Conservation (phyloP, 495 filamentous ascomycete genomes). For the Annulohypoxylon maeteangense region DNA sequence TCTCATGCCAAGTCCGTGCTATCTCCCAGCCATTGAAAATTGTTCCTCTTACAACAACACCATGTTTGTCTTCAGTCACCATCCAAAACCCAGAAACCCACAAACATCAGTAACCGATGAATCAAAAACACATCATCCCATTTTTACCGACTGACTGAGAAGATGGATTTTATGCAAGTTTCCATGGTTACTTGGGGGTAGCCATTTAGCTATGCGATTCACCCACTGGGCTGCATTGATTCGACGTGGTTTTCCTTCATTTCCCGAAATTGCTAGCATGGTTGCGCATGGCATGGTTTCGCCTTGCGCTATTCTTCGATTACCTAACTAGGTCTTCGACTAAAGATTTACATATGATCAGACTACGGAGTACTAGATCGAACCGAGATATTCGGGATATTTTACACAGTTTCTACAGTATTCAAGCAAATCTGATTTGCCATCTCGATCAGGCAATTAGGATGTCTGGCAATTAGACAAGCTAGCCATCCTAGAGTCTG, state of each 20-base stretch:
- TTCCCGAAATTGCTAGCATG: slow-evolving; percentile 34
- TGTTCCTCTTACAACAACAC: slow-evolving; percentile 1
- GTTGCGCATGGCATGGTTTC: slow-evolving; percentile 8
- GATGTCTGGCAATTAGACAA: not conserved
- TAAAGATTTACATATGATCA: slow-evolving; percentile 15
- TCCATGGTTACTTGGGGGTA: not conserved
- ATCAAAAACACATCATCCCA: not conserved
- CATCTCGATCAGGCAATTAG: slow-evolving; percentile 10
- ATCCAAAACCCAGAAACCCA: not conserved
- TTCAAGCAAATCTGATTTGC: slow-evolving; percentile 1
- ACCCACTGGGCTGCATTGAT: slow-evolving; percentile 21
- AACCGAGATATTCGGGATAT: slow-evolving; percentile 13
- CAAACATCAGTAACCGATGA: not conserved
- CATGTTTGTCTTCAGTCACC: slow-evolving; percentile 11
- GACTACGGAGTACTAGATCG: slow-evolving; percentile 1
- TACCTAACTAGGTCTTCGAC: not conserved
- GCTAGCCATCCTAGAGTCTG: not conserved
- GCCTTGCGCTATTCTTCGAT: slow-evolving; percentile 12
- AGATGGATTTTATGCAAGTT: not conserved
- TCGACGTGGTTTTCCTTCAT: slow-evolving; percentile 28
- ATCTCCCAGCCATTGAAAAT: slow-evolving; percentile 13
- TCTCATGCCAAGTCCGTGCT: slow-evolving; percentile 6
- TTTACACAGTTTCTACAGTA: slow-evolving; percentile 4
- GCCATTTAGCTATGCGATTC: not conserved
- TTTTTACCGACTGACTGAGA: not conserved